Percentiles rank a stretch among this genome's conserved stretches.
Evolutionary conservation across 345 rosid genomes (phyloP).

Genomic region (Murraya paniculata): DNA sequence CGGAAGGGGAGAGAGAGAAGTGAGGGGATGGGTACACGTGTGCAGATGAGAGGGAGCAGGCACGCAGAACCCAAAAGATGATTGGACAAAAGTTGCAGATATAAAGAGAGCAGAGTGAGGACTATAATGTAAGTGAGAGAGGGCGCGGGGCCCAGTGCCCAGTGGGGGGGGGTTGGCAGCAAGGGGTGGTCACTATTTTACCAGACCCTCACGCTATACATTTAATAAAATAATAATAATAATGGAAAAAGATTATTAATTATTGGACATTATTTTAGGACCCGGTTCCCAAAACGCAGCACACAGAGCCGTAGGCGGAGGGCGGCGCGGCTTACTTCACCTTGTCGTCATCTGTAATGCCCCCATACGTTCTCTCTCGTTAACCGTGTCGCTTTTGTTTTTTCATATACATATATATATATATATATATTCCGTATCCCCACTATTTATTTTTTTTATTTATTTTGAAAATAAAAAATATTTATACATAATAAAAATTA

Average conservation of each 20-base stretch:
- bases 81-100: background rate
- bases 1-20: background rate
- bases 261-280: background rate
- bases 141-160: background rate
- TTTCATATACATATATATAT: no score
- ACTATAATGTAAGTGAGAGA: background rate
- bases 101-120: background rate
- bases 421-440: background rate
- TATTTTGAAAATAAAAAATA: no score
- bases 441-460: background rate
- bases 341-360: slow-evolving; percentile 32
- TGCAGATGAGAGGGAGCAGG: background rate
- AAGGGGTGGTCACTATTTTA: background rate
- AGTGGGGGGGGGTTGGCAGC: no score
- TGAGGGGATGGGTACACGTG: background rate
- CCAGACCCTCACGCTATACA: slow-evolving; percentile 1
- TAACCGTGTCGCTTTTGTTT: slow-evolving; percentile 1
- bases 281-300: slow-evolving; percentile 15
- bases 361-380: slow-evolving; percentile 10
- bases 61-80: background rate
- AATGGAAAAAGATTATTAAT: no score
- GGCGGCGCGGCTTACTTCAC: slow-evolving; percentile 28
- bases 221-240: background rate
- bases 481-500: no score
- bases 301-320: slow-evolving; percentile 12